Percentiles rank a stretch among this genome's conserved stretches.
Conservation (phyloP, 345 rosid species). For the Arabis hirsuta region DNA sequence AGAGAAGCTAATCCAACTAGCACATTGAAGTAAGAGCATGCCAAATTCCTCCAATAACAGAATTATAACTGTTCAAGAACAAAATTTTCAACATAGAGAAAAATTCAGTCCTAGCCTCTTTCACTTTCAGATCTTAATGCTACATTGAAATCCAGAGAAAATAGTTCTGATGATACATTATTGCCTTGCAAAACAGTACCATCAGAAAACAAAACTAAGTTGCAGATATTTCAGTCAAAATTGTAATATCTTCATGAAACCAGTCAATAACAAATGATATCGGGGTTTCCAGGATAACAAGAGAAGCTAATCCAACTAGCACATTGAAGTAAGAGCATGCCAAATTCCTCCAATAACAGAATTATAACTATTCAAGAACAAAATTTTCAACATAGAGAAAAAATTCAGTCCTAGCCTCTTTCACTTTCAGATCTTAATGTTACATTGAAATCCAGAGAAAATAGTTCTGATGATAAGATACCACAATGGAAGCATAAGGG, state of each 20-base stretch:
- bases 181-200: slow-evolving; percentile 36
- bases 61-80: not conserved
- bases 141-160: not conserved
- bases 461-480: not conserved
- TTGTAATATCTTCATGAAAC: slow-evolving; percentile 12
- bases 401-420: slow-evolving; percentile 9
- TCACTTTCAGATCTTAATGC: slow-evolving; percentile 1
- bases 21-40: slow-evolving; percentile 1
- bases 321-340: not conserved
- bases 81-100: not conserved
- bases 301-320: slow-evolving; percentile 20
- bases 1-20: slow-evolving; percentile 24
- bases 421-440: slow-evolving; percentile 1
- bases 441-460: not conserved
- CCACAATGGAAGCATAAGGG: no score
- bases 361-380: not conserved
- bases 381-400: not conserved
- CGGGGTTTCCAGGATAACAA: slow-evolving; percentile 12
- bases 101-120: slow-evolving; percentile 9
- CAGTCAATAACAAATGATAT: not conserved
- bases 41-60: slow-evolving; percentile 13
- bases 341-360: slow-evolving; percentile 14
- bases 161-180: not conserved
- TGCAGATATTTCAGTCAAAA: not conserved
- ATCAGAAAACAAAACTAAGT: slow-evolving; percentile 2